phyloP scores from a whole-genome alignment of 352 stramenopile species.

The Phytophthora nicotianae region DNA sequence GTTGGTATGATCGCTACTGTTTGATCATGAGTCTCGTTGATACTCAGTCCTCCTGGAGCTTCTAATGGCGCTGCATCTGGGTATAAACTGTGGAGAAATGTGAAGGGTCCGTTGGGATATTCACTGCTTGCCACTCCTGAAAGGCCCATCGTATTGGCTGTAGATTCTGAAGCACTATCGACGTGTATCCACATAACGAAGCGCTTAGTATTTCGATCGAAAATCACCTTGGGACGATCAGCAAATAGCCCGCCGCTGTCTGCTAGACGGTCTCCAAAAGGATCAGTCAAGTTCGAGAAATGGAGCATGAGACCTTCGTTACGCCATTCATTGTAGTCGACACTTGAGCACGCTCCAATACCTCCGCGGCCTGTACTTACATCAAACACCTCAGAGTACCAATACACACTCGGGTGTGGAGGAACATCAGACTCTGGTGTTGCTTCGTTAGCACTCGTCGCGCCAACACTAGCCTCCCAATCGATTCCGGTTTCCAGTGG shows the following conservation, averaged over 20 bases:
- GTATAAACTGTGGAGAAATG: constrained; percentile 92
- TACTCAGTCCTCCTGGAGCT: constrained; percentile 66
- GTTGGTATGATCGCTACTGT: constrained; percentile 69
- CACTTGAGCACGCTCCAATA: constrained; percentile 93
- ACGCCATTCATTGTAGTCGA: constrained; percentile 92
- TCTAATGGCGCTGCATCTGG: constrained; percentile 86
- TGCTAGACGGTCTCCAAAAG: constrained; percentile 50
- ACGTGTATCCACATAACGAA: constrained; percentile 98
- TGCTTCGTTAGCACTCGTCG: constrained; percentile 20
- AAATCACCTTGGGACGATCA: constrained; percentile 93
- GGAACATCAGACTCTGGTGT: constrained; percentile 11
- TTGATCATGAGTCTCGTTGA: constrained; percentile 96
- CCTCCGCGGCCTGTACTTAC: constrained; percentile 46
- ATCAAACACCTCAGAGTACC: constrained; percentile 79
- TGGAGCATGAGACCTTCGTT: constrained; percentile 96
- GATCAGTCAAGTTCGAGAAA: constrained; percentile 94
- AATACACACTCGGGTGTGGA: constrained; percentile 53
- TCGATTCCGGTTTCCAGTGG: constrained; percentile 65
- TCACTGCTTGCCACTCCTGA: constrained; percentile 88
- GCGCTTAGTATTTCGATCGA: constrained; percentile 79
- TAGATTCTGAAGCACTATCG: constrained; percentile 69
- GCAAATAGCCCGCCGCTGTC: constrained; percentile 48
- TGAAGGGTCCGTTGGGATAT: constrained; percentile 93
- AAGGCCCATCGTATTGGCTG: constrained; percentile 83
- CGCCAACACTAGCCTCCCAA: constrained; percentile 28